Conservation (phyloP, 192 early-diverging fungal genomes). For the Podila horticola region DNA sequence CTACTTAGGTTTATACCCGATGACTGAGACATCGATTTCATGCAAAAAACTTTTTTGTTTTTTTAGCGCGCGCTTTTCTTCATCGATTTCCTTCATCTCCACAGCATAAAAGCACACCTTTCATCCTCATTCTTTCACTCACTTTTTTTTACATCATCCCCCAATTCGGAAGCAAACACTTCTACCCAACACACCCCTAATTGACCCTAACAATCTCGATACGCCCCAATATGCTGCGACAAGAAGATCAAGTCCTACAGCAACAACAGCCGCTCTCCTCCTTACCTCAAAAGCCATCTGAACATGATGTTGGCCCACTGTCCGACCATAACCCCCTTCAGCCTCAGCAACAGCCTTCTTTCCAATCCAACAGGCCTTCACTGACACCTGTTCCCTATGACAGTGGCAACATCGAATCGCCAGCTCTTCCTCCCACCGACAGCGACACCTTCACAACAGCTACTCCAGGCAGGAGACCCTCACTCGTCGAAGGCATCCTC, state of each 20-base stretch:
- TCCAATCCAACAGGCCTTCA: background rate
- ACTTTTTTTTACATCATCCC: background rate
- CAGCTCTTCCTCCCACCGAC: background rate
- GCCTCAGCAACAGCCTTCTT: background rate
- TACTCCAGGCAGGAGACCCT: slow-evolving; percentile 3
- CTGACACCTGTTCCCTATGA: background rate
- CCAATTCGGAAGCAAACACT: too few relatives aligned
- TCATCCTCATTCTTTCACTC: background rate
- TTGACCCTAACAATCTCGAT: too few relatives aligned
- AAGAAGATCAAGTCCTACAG: background rate
- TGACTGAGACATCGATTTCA: too few relatives aligned
- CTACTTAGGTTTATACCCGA: too few relatives aligned
- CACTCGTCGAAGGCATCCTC: slow-evolving; percentile 13
- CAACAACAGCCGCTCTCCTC: background rate
- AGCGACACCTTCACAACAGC: background rate
- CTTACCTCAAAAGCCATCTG: background rate
- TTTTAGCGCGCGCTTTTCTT: too few relatives aligned
- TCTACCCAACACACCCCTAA: too few relatives aligned
- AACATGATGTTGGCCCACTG: background rate
- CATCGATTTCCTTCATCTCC: too few relatives aligned
- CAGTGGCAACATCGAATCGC: too few relatives aligned
- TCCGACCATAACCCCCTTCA: background rate
- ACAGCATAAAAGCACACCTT: too few relatives aligned
- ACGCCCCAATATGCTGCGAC: background rate
- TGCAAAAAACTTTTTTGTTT: too few relatives aligned